Evolutionary conservation across 257 asterid genomes (phyloP).

Genomic region (Haberlea rhodopensis): DNA sequence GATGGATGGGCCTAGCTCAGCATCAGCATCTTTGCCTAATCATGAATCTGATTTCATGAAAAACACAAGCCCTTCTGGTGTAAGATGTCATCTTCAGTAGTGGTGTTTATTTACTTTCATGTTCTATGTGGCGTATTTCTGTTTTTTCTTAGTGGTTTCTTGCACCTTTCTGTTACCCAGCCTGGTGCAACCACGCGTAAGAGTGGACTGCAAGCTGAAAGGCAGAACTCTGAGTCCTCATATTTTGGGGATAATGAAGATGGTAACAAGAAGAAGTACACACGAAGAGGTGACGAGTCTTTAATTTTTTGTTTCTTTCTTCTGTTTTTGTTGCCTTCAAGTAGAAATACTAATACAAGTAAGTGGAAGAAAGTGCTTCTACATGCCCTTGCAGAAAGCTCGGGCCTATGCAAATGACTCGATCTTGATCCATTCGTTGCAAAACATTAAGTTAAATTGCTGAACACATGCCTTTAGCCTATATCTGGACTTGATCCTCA

Average conservation of each 20-base stretch:
- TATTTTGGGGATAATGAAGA: conserved; percentile 94
- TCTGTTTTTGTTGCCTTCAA: neutral
- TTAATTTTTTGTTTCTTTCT: neutral
- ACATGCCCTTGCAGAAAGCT: neutral
- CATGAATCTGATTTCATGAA: conserved; percentile 52
- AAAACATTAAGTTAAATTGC: neutral
- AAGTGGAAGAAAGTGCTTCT: neutral
- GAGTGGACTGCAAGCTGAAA: conserved; percentile 58
- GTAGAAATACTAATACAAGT: conserved; percentile 14
- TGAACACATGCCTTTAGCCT: neutral
- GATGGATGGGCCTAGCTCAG: conserved; percentile 57
- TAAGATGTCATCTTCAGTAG: conserved; percentile 36
- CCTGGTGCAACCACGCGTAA: conserved; percentile 87
- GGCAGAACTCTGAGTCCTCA: conserved; percentile 71
- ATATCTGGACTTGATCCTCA: neutral
- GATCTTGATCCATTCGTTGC: neutral
- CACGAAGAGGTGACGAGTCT: conserved; percentile 63
- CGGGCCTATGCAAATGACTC: too few relatives aligned
- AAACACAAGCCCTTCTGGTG: conserved; percentile 67
- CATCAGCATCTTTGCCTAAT: conserved; percentile 54
- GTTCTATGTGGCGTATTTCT: conserved; percentile 1
- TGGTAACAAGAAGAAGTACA: conserved; percentile 69
- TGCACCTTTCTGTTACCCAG: conserved; percentile 36
- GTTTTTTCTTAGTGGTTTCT: conserved; percentile 20
- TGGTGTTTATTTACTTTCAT: neutral